Evolutionary conservation across 2,329 filamentous ascomycete species (phyloP), one percentile per base, ranked within the genome.

Genomic region (Chaetomium sp.): DNA sequence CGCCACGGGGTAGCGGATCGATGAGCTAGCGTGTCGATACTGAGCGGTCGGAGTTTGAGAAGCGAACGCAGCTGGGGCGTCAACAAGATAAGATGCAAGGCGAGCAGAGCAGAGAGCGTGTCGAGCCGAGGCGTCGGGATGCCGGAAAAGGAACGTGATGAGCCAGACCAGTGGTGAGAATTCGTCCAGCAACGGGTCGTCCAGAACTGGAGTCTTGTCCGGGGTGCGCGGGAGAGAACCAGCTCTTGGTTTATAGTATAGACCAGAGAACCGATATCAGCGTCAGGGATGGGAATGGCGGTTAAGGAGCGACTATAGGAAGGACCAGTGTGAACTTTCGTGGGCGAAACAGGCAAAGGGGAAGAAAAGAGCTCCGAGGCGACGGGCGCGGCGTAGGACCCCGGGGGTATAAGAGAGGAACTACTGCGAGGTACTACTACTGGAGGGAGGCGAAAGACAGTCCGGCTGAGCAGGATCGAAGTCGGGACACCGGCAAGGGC

Each of bases 231-330:
- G 66, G 66, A 77, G 75, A 80, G 77, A 79, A 73, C 78, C 78
- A 78, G 78, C 77, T 80, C 77, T 74, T 75, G 75, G 71, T 69
- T 27, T 27, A 67, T 71, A 66, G 68, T 75, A 75, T 75, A 75
- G 70, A 72, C 68, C 69, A 70, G 68, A 69, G 67, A 27, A 62
- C 58, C 61, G 63, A 65, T 68, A 72, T 72, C 19, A 27, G 19
- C 19, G 27, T 72, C 72, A 73, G 69, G 69, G 67, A 64, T 68
- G 69, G 72, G 68, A 70, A 70, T 71, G 65, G 64, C 67, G 66
- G 64, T 65, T 69, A 75, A 77, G 73, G 76, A 80, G 74, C 68
- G 77, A 79, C 75, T 78, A 70, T 71, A 69, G 70, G 69, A 68
- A 55, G 56, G 64, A 67, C 67, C 68, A 69, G 66, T 66, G 66